Evolutionary conservation across 106 monocot species (phyloP).

Genomic region (Vanilla planifolia): DNA sequence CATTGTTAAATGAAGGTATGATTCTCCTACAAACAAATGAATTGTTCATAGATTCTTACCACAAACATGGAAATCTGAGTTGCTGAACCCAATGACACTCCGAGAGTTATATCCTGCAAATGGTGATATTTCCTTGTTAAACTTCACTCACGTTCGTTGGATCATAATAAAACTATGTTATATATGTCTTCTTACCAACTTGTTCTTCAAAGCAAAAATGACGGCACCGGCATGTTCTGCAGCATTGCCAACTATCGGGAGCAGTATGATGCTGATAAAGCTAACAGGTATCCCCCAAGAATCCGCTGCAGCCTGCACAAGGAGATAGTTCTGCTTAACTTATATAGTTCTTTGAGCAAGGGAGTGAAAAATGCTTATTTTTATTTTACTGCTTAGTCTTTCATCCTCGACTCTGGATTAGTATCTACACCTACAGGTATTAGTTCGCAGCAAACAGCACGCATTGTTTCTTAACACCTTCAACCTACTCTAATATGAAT

Average conservation of each 20-base stretch:
- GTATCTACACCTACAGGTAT: too few species aligned
- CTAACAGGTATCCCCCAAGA: slow-evolving; percentile 46
- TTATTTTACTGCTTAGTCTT: too few species aligned
- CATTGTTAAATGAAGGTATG: background rate
- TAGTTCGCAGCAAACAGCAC: too few species aligned
- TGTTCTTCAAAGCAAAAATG: slow-evolving; percentile 62
- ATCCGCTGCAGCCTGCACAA: slow-evolving; percentile 43
- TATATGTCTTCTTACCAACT: slow-evolving; percentile 34
- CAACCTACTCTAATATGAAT: too few species aligned
- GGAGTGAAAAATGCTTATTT: too few species aligned
- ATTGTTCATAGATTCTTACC: slow-evolving; percentile 27
- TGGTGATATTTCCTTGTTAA: too few species aligned
- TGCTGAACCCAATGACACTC: slow-evolving; percentile 89
- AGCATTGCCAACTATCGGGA: slow-evolving; percentile 68
- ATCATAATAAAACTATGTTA: background rate
- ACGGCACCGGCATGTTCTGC: slow-evolving; percentile 72
- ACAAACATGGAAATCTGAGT: slow-evolving; percentile 95
- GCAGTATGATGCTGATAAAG: slow-evolving; percentile 60
- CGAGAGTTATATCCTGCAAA: slow-evolving; percentile 80
- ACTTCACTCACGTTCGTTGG: background rate
- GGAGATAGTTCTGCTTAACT: too few species aligned
- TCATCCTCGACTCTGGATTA: too few species aligned
- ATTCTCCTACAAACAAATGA: background rate
- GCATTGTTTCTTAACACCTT: too few species aligned
- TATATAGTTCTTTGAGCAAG: too few species aligned